Percentiles rank a stretch among this genome's conserved stretches.
phyloP scores from a whole-genome alignment of 1,139 yeast species.

The Taphrina sp. region DNA sequence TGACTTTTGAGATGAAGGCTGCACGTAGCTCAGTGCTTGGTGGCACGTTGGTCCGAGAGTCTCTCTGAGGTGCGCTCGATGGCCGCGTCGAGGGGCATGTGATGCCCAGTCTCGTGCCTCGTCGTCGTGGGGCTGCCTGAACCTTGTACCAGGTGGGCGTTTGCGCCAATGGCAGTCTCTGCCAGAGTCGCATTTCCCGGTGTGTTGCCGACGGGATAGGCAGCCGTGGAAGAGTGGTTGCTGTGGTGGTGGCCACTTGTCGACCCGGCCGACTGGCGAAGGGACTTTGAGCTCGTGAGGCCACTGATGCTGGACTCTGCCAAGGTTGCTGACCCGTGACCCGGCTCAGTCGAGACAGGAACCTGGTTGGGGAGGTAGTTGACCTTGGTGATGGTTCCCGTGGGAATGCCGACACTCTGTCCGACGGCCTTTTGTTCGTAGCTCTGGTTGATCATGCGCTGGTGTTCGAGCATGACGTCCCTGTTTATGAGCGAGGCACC shows the following conservation, averaged over 20 bases:
- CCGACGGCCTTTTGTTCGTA: conserved; percentile 16
- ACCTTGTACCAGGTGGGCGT: no score
- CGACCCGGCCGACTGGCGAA: neutral
- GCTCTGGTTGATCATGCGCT: conserved; percentile 21
- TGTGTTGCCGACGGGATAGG: neutral
- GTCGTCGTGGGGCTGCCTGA: no score
- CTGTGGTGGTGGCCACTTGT: neutral
- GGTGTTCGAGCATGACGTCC: conserved; percentile 27
- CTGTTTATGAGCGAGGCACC: conserved; percentile 28
- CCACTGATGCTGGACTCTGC: conserved; percentile 4
- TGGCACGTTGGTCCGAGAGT: conserved; percentile 11
- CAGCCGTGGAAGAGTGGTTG: no score
- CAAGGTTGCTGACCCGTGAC: conserved; percentile 5
- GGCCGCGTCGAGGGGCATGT: conserved; percentile 9
- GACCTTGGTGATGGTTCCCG: conserved; percentile 10
- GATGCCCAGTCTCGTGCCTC: neutral
- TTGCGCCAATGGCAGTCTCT: no score
- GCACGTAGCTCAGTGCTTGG: no score
- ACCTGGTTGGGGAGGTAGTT: conserved; percentile 17
- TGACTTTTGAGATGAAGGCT: no score
- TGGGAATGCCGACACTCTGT: conserved; percentile 4
- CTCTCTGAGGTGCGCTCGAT: conserved; percentile 17
- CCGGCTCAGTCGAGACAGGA: conserved; percentile 11
- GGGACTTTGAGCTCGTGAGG: neutral
- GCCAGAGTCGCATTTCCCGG: no score